Evolutionary conservation across 1,284 basidiomycete species (phyloP).

Genomic region (Neonothopanus nambi): DNA sequence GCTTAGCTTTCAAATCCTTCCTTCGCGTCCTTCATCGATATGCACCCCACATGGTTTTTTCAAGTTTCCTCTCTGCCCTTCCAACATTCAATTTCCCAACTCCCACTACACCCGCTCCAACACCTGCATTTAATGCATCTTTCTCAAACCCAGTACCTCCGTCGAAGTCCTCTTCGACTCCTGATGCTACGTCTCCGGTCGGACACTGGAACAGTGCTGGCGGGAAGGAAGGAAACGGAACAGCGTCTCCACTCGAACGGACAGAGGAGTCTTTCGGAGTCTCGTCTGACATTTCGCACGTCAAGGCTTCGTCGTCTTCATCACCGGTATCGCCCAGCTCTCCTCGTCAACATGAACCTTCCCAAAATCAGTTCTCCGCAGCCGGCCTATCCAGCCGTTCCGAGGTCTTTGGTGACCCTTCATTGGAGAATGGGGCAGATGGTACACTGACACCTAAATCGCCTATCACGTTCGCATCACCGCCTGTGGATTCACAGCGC

Average conservation of each 20-base stretch:
- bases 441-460: slow-evolving; percentile 10
- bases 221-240: too few relatives aligned
- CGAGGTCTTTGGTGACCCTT: too few relatives aligned
- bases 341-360: too few relatives aligned
- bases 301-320: too few relatives aligned
- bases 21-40: slow-evolving; percentile 63
- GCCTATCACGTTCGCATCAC: slow-evolving; percentile 13
- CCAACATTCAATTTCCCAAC: slow-evolving; percentile 21
- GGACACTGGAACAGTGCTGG: too few relatives aligned
- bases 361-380: too few relatives aligned
- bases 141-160: slow-evolving; percentile 11
- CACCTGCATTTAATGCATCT: slow-evolving; percentile 22
- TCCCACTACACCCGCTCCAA: slow-evolving; percentile 21
- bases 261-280: too few relatives aligned
- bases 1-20: slow-evolving; percentile 52
- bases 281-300: too few relatives aligned
- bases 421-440: not conserved
- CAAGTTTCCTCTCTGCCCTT: slow-evolving; percentile 44
- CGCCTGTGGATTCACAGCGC: not conserved
- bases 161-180: not conserved
- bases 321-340: too few relatives aligned
- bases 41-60: slow-evolving; percentile 39
- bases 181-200: not conserved
- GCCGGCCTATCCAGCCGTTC: too few relatives aligned
- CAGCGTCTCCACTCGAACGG: too few relatives aligned